Evolutionary conservation across 2,329 filamentous ascomycete genomes (phyloP), one percentile per base, ranked within the genome.

Genomic region (Aspergillus sp.): DNA sequence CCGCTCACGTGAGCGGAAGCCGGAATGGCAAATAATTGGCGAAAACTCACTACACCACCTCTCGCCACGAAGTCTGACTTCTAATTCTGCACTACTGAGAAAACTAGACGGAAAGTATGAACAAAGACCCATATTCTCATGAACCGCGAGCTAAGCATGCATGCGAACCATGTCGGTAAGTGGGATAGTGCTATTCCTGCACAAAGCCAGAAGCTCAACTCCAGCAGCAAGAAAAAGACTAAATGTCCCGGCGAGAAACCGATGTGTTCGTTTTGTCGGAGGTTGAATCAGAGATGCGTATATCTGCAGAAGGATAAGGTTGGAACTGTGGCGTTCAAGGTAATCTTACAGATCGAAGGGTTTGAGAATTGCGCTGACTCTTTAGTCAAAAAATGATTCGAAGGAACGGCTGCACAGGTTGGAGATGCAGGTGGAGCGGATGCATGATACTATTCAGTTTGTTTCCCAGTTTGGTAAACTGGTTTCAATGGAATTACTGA

Each of bases 141-240:
- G 25, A 30, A 12, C 25, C 25, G 25, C 25, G 25, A 30, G 25
- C 25, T 30, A 30, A 30, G 25, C 49, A 51, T 23, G 49, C 49
- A 20, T 51, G 49, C 25, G 49, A 51, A 7, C 47, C 49, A 1
- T 51, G 49, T 23, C 47, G 47, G 49, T 51, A 20, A 13, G 47
- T 27, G 13, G 35, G 6, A 19, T 15, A 7, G n/a, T 7, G n/a
- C 2, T 13, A 19, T 5, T n/a, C 13, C 10, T 37, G 17, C 5
- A 3, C 2, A 22, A 6, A 13, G 3, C 7, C 2, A 30, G 7
- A n/a, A 5, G 3, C 39, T 42, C 7, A 43, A 23, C 20, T 17
- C 19, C 15, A 10, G 27, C 15, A 50, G 49, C 9, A 43, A 44
- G 2, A 51, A 49, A 25, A 49, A 51, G 22, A 49, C 49, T 1